Base-by-base conservation (phyloP, 2,329 filamentous ascomycete species). In the Trichoderma afroharzianum region DNA sequence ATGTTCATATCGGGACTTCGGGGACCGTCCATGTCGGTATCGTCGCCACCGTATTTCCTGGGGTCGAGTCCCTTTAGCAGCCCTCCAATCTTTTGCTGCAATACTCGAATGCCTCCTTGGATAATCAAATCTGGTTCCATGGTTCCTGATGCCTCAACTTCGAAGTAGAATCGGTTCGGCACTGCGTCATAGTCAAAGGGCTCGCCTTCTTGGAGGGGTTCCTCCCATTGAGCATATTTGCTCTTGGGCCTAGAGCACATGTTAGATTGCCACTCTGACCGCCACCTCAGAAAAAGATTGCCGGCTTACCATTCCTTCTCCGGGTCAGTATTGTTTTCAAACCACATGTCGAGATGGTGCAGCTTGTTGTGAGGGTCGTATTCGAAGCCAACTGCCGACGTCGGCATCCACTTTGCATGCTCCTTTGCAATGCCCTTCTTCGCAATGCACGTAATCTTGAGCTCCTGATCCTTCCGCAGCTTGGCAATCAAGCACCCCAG, bases 371-470 rank as follows among this genome's bases (percentile, higher is more conserved):
- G 93, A 73, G 96, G 96, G 80, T 99, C 96, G 82, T 99, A 99
- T 82, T 99, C 96, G 80, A 99, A 99, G 28, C 94, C 95, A 53
- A 99, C 91, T 4, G 96, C 96, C 53, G 94, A 88, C 43, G 93
- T 95, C 2, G 96, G 95, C 78, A 94, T 93, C 96, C 96, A 99
- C 82, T 99, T 99, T 11, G 96, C 93, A 82, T 99, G 96, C 81
- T 99, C 96, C 86, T 99, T 99, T 47, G 95, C 95, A 75, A 98
- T 98, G 1, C 96, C 96, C 87, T 98, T 98, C 87, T 97, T 98
- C 64, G 95, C 96, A 75, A 98, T 92, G 80, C 95, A 98, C 73
- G 89, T 93, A 79, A 99, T 89, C 80, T 94, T 92, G 73, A 99
- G 84, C 82, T 97, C 94, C 83, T 99, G 96, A 3, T 92, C 94